Percentiles rank a stretch among this genome's conserved stretches.
phyloP scores from a whole-genome alignment of 1,284 basidiomycete genomes.

The Rhodotorula sp. region DNA sequence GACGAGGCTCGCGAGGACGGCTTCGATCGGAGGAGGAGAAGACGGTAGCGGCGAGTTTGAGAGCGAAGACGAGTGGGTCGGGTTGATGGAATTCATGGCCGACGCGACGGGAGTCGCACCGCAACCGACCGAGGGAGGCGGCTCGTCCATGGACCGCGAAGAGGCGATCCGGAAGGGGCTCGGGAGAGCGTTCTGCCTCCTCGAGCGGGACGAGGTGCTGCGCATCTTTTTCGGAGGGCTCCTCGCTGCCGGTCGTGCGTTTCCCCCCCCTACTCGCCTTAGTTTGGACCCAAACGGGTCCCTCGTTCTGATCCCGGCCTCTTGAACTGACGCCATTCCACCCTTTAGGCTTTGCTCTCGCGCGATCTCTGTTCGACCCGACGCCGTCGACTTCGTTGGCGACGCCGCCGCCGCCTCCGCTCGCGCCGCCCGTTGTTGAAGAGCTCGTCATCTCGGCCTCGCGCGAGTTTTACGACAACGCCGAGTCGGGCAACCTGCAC shows the following conservation, averaged over 20 bases:
- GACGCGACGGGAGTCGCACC: constrained; percentile 52
- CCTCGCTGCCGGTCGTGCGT: constrained; percentile 80
- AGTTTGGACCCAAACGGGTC: neutral
- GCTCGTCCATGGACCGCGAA: constrained; percentile 41
- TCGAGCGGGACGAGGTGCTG: constrained; percentile 68
- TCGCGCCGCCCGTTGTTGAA: constrained; percentile 63
- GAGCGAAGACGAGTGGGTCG: constrained; percentile 74
- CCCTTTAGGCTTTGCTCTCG: constrained; percentile 70
- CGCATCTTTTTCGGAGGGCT: constrained; percentile 79
- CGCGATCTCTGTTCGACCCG: constrained; percentile 64
- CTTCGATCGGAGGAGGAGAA: constrained; percentile 52
- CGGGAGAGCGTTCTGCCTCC: constrained; percentile 71
- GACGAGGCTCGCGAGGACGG: constrained; percentile 75
- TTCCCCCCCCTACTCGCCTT: too few species aligned
- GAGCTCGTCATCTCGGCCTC: constrained; percentile 75
- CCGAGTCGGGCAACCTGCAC: constrained; percentile 83
- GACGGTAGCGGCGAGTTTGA: constrained; percentile 53
- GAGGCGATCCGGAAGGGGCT: constrained; percentile 30
- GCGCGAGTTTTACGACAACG: constrained; percentile 88
- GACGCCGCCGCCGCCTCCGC: constrained; percentile 47
- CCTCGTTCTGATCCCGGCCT: neutral
- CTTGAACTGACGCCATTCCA: neutral
- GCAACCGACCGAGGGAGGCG: constrained; percentile 50
- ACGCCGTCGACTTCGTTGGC: constrained; percentile 53
- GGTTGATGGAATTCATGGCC: constrained; percentile 81